Percentiles rank a stretch among this genome's conserved stretches.
phyloP scores from a whole-genome alignment of 768 basidiomycete genomes.

The Lactarius deliciosus region DNA sequence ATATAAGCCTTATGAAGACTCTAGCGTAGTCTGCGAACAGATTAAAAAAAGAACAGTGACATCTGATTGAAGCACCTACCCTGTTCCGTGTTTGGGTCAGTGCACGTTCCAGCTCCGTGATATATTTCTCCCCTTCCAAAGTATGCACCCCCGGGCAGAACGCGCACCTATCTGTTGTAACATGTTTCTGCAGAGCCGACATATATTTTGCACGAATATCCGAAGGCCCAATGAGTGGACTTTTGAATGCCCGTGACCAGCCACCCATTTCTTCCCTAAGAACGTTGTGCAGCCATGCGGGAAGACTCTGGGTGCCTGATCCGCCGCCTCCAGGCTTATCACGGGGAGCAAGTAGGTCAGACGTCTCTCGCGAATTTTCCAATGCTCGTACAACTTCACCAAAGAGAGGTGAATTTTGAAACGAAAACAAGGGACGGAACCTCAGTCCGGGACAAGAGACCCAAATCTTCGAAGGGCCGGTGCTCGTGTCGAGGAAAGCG shows the following conservation, averaged over 20 bases:
- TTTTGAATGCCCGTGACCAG: background rate
- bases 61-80: background rate
- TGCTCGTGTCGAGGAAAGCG: background rate
- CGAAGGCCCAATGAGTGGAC: background rate
- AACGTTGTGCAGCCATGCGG: background rate
- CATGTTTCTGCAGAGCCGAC: background rate
- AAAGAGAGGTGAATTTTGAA: too few relatives aligned
- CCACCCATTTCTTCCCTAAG: background rate
- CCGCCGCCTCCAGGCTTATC: background rate
- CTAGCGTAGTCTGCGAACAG: background rate
- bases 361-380: background rate
- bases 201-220: background rate
- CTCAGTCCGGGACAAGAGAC: background rate
- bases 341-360: background rate
- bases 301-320: background rate
- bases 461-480: slow-evolving; percentile 5
- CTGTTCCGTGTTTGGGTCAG: background rate
- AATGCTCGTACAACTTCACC: too few relatives aligned
- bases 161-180: background rate
- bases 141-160: background rate
- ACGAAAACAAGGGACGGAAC: too few relatives aligned
- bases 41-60: too few relatives aligned
- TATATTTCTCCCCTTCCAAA: background rate
- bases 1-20: background rate
- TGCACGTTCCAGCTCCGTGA: background rate